Percentiles rank a stretch among this genome's conserved stretches.
Evolutionary conservation across 257 asterid genomes (phyloP).

Genomic region (Solanum bulbocastanum): DNA sequence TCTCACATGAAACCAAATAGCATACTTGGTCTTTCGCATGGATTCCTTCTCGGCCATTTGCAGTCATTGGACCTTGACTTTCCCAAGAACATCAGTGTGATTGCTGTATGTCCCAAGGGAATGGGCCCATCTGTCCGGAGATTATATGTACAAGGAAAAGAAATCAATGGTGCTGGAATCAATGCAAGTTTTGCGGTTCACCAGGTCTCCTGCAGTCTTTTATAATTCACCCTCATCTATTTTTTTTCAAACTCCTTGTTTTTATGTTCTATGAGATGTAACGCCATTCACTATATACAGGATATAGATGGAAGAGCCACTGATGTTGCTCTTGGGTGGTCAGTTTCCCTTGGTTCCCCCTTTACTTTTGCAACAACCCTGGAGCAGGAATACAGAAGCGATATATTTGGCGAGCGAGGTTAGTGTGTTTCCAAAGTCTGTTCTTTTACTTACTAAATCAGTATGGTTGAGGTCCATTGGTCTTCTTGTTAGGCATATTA

Average conservation of each 20-base stretch:
- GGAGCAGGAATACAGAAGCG: slow-evolving; percentile 88
- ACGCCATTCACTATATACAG: slow-evolving; percentile 11
- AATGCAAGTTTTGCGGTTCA: slow-evolving; percentile 92
- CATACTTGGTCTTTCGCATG: slow-evolving; percentile 96
- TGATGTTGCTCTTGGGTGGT: slow-evolving; percentile 98
- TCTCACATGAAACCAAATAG: slow-evolving; percentile 97
- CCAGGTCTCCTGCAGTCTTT: slow-evolving; percentile 41
- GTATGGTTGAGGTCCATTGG: not conserved
- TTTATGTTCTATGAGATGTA: not conserved
- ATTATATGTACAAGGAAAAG: slow-evolving; percentile 91
- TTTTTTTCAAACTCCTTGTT: not conserved
- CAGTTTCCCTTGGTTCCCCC: slow-evolving; percentile 94
- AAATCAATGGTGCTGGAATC: slow-evolving; percentile 93
- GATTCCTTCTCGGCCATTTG: slow-evolving; percentile 92
- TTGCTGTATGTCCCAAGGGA: slow-evolving; percentile 98
- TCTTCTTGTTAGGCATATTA: slow-evolving; percentile 54
- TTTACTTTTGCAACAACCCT: slow-evolving; percentile 86
- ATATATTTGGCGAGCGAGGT: slow-evolving; percentile 97
- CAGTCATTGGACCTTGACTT: slow-evolving; percentile 81
- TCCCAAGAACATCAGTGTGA: slow-evolving; percentile 79
- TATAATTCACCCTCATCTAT: not conserved
- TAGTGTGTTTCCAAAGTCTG: not conserved
- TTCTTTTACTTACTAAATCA: not conserved
- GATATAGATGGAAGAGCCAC: slow-evolving; percentile 98
- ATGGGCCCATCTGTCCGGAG: slow-evolving; percentile 99